These are phyloP conservation scores for Hericium rajendrae DNA, from an alignment of 768 basidiomycete genomes.

Conservation along the genomic window DNA sequence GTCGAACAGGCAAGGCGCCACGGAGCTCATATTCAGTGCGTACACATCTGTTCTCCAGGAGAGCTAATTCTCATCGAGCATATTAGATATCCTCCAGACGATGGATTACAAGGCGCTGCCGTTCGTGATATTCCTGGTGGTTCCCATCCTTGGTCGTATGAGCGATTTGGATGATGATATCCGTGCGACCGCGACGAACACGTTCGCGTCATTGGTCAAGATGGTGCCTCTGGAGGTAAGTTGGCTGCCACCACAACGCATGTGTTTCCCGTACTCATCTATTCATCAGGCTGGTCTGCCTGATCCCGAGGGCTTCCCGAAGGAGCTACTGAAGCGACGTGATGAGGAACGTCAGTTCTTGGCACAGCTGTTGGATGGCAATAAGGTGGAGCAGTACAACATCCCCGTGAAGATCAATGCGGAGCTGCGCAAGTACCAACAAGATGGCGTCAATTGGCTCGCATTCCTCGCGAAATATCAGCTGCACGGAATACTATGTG, in stretches of 20 bases:
- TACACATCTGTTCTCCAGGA: slow-evolving; percentile 13
- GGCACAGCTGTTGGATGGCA: slow-evolving; percentile 88
- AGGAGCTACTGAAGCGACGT: slow-evolving; percentile 76
- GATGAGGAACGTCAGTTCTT: slow-evolving; percentile 87
- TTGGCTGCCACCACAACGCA: background rate
- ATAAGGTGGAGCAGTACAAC: slow-evolving; percentile 83
- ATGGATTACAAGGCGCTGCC: slow-evolving; percentile 92
- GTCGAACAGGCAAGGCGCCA: slow-evolving; percentile 78
- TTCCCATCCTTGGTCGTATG: slow-evolving; percentile 95
- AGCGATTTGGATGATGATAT: slow-evolving; percentile 90
- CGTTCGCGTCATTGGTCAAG: slow-evolving; percentile 93
- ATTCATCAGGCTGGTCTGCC: slow-evolving; percentile 79
- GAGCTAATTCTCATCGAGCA: slow-evolving; percentile 9
- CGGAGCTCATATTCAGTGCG: slow-evolving; percentile 88
- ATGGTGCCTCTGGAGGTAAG: slow-evolving; percentile 95
- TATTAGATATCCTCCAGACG: slow-evolving; percentile 77
- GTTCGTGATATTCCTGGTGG: slow-evolving; percentile 93
- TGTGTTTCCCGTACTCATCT: background rate
- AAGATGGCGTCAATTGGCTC: slow-evolving; percentile 97
- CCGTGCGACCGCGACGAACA: slow-evolving; percentile 90
- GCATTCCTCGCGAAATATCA: slow-evolving; percentile 98
- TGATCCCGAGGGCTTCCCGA: slow-evolving; percentile 87
- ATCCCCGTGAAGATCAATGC: slow-evolving; percentile 87
- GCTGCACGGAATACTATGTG: slow-evolving; percentile 94
- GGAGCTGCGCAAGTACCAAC: slow-evolving; percentile 93